Conservation (phyloP, 768 basidiomycete genomes). For the Rhodotorula graminis region DNA sequence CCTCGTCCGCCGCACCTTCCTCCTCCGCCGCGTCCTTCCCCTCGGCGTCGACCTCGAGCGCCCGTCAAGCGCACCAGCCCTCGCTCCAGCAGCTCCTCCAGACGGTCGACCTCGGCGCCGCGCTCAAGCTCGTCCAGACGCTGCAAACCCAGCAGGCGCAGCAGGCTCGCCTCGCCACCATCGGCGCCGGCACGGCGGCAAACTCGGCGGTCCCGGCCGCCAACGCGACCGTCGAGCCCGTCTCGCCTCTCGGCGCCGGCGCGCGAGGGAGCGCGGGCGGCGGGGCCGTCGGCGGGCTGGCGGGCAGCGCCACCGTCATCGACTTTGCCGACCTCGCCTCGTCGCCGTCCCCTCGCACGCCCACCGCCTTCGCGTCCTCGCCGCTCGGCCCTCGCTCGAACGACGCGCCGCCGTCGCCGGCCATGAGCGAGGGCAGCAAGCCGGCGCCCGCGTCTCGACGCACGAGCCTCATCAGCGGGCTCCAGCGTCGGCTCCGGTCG, state of each 20-base stretch:
- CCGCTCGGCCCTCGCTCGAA: not conserved
- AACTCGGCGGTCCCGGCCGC: not conserved
- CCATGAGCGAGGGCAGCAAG: not conserved
- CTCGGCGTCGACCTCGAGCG: not conserved
- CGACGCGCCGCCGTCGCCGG: not conserved
- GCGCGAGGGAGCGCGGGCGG: not conserved
- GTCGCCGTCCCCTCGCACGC: not conserved
- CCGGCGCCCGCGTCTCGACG: not conserved
- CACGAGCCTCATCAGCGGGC: constrained; percentile 5
- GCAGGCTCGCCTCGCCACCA: not conserved
- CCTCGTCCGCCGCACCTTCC: not conserved
- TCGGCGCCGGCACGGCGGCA: not conserved
- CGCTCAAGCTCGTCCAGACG: constrained; percentile 24
- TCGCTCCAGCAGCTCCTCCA: constrained; percentile 21
- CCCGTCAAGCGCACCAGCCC: not conserved
- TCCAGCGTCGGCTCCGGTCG: not conserved
- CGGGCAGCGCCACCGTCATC: not conserved
- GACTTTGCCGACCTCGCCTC: not conserved
- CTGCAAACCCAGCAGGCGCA: constrained; percentile 1
- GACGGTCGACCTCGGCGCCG: constrained; percentile 22
- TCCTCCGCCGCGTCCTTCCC: not conserved
- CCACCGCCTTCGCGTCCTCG: not conserved
- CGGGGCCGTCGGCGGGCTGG: not conserved
- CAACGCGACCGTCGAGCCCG: not conserved
- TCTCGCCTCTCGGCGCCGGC: not conserved